Evolutionary conservation across 1,139 yeast genomes (phyloP), one percentile per base, ranked within the genome.

Genomic region (Diutina sp.): DNA sequence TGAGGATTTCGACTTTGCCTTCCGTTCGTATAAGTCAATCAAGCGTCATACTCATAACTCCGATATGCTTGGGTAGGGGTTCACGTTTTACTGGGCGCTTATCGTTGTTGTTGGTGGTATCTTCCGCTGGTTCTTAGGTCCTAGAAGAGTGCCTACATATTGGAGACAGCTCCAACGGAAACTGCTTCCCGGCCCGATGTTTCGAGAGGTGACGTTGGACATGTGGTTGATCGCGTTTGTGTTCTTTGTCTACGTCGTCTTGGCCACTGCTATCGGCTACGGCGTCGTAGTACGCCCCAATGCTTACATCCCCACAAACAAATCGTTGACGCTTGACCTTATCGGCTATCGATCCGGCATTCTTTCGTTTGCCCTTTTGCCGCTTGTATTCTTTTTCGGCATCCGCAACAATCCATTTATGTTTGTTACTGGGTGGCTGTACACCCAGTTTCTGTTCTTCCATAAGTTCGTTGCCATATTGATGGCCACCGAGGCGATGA

Each of bases 1-100:
- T 14, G 21, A 11, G 2, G n/a, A 29, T 11, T 47, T 14, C 9
- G 18, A 47, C 7, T 47, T 28, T 28, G 8, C 4, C 29, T n/a
- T 9, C 21, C 6, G 54, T 8, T 55, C 61, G 12, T 61, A 60
- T 52, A 55, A 57, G 50, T 59, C 60, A 12, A 55, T 61, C 29
- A 60, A 57, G 55, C 61, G 58, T 51, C 61, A 60, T 56, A 61
- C 60, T 47, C 59, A 58, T 56, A 57, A 59, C 53, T 53, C 58
- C 35, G 61, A 61, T 55, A 60, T 61, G 62, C 57, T 60, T 18
- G 62, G 62, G 8, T 61, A 61, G 62, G 62, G 62, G 4, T 57
- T 61, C 16, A 58, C 58, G 9, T 46, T 57, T 12, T 59, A 56
- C 54, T 61, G 62, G 60, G 62, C 57, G 16, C 56, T 57, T 4